phyloP scores from a whole-genome alignment of 2,329 filamentous ascomycete genomes.

The Sphaerulina musiva region DNA sequence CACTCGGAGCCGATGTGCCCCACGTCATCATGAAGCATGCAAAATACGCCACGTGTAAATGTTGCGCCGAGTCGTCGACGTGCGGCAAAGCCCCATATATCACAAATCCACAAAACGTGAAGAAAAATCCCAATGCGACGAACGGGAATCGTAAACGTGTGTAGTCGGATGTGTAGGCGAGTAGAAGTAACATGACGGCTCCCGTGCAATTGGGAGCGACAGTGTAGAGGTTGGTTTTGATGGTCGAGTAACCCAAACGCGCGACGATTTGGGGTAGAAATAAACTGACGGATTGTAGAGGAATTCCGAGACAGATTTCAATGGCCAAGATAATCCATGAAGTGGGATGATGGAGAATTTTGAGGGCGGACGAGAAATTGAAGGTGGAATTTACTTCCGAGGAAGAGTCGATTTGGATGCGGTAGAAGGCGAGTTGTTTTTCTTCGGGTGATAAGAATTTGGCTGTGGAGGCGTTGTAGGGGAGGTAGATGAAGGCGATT shows the following conservation, averaged over 20 bases:
- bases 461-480: conserved; percentile 57
- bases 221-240: conserved; percentile 71
- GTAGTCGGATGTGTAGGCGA: conserved; percentile 65
- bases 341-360: conserved; percentile 49
- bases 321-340: conserved; percentile 50
- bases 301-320: conserved; percentile 55
- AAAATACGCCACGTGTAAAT: conserved; percentile 64
- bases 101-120: conserved; percentile 72
- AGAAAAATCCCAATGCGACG: conserved; percentile 63
- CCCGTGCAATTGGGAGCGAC: conserved; percentile 73
- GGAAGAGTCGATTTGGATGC: conserved; percentile 70
- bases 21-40: conserved; percentile 78
- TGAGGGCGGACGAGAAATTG: conserved; percentile 46
- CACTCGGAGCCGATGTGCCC: conserved; percentile 66
- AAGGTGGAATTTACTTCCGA: conserved; percentile 55
- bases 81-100: conserved; percentile 61
- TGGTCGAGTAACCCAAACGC: conserved; percentile 47
- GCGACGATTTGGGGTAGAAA: conserved; percentile 55
- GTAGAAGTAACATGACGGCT: conserved; percentile 62
- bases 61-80: conserved; percentile 44
- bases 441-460: conserved; percentile 61
- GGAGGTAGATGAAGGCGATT: conserved; percentile 65
- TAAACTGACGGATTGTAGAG: conserved; percentile 50
- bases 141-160: conserved; percentile 65
- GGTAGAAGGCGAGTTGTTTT: conserved; percentile 60